phyloP scores from a whole-genome alignment of 108 stramenopile genomes.

The Epipyxis sp. region DNA sequence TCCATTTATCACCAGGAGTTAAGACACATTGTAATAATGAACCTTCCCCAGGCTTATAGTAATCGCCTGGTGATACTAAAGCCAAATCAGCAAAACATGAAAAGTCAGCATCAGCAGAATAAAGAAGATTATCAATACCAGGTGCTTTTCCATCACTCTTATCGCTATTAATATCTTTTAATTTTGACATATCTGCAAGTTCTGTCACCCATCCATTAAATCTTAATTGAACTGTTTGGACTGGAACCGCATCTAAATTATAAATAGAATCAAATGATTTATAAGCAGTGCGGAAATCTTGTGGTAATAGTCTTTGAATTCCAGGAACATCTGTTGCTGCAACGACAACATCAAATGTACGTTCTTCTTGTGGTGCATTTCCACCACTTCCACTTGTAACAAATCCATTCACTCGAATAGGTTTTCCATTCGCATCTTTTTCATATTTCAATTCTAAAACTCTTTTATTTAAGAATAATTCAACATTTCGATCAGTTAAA shows the following conservation, averaged over 20 bases:
- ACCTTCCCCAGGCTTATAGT: slow-evolving; percentile 85
- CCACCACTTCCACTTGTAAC: slow-evolving; percentile 55
- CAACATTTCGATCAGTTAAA: slow-evolving; percentile 77
- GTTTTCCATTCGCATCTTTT: slow-evolving; percentile 58
- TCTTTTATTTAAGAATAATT: slow-evolving; percentile 63
- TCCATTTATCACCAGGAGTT: slow-evolving; percentile 54
- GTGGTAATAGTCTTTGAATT: slow-evolving; percentile 86
- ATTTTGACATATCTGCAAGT: slow-evolving; percentile 72
- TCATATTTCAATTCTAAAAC: slow-evolving; percentile 19
- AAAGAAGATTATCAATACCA: slow-evolving; percentile 89
- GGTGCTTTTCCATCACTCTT: slow-evolving; percentile 75
- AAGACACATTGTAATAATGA: slow-evolving; percentile 53
- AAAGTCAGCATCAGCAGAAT: slow-evolving; percentile 91
- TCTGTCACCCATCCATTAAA: slow-evolving; percentile 97
- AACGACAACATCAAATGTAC: slow-evolving; percentile 77
- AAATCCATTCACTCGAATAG: slow-evolving; percentile 75
- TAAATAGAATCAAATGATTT: slow-evolving; percentile 91
- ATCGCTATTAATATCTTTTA: slow-evolving; percentile 81
- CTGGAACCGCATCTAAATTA: slow-evolving; percentile 88
- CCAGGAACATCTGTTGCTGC: slow-evolving; percentile 88
- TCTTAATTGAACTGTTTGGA: slow-evolving; percentile 91
- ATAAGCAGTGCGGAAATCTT: slow-evolving; percentile 73
- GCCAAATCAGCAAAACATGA: slow-evolving; percentile 95
- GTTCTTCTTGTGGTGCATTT: slow-evolving; percentile 60
- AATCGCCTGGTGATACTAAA: slow-evolving; percentile 81